Evolutionary conservation across 495 filamentous ascomycete species (phyloP), one percentile per base, ranked within the genome.

Genomic region (Venustampulla echinocandica): DNA sequence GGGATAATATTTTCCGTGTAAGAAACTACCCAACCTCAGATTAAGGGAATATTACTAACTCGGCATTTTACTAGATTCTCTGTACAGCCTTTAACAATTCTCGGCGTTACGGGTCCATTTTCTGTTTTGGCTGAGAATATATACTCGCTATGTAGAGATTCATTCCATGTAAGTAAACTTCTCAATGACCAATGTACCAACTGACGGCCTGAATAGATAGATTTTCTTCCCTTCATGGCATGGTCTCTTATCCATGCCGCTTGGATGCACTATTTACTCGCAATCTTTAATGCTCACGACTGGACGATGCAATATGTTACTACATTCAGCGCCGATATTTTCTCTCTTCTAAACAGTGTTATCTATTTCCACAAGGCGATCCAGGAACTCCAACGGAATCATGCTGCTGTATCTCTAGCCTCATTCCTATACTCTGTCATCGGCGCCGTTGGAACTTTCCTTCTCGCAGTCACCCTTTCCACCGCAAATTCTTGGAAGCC

Each of bases 241-340:
- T 87, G 82, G 83, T 75, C 76, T 7, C 68, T 82, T 23, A 83
- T 85, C 41, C 81, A 85, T 59, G 72, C 82, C 20, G 73, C 63
- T 10, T 85, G 82, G 81, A 73, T 85, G 66, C 80, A 82, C 55
- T 81, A 76, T 57, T 55, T 85, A 4, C 64, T 85, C 14, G 82
- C 82, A 39, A 76, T 84, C 30, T 71, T 84, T 53, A 85, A 86
- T 59, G 81, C 80, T 17, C 81, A 84, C 49, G 80, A 85, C 61
- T 86, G 78, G 79, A 84, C 81, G 1, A 86, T 86, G 82, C 70
- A 76, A 44, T 85, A 86, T 55, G 82, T 86, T 18, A 86, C 82
- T 0, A 82, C 71, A 4, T 85, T 85, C 54, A 77, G 72, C 20
- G 81, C 76, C 13, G 81, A 86, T 55, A 81, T 84, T 18, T 85